Conservation (phyloP, 768 basidiomycete species). For the Trametes sanguinea region DNA sequence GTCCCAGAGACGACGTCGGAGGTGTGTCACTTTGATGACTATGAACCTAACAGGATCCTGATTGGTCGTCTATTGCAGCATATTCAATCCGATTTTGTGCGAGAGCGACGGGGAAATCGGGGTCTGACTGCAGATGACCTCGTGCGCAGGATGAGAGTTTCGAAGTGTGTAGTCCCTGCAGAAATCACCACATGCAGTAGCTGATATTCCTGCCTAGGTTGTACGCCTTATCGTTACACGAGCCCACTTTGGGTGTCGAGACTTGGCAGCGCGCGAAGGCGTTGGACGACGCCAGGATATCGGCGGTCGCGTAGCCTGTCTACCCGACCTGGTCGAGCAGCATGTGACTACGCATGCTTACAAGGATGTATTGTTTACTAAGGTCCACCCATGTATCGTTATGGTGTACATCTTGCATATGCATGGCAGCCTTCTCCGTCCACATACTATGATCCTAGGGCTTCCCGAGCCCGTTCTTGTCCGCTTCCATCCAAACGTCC, state of each 20-base stretch:
- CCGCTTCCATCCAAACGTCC: conserved; percentile 68
- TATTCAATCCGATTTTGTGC: conserved; percentile 76
- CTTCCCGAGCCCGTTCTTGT: conserved; percentile 47
- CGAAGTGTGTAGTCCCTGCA: conserved; percentile 51
- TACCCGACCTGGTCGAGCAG: too few relatives aligned
- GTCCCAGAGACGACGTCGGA: conserved; percentile 59
- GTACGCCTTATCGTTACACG: conserved; percentile 61
- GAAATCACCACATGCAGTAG: background rate
- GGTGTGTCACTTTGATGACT: conserved; percentile 38
- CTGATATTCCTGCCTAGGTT: conserved; percentile 44
- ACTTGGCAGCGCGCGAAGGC: conserved; percentile 66
- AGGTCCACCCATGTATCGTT: too few relatives aligned
- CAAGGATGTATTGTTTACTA: too few relatives aligned
- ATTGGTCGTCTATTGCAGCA: conserved; percentile 42
- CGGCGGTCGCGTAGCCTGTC: conserved; percentile 4
- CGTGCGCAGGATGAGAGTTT: conserved; percentile 64
- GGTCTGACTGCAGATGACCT: conserved; percentile 59
- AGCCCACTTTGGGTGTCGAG: conserved; percentile 53
- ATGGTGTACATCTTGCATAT: background rate
- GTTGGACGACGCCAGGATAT: conserved; percentile 53
- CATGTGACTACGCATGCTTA: too few relatives aligned
- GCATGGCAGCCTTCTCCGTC: background rate
- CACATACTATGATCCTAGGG: conserved; percentile 1
- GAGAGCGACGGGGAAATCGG: conserved; percentile 40
- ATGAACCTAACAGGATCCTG: too few relatives aligned